Evolutionary conservation across 495 filamentous ascomycete genomes (phyloP).

Genomic region (Penicillium paxilli): DNA sequence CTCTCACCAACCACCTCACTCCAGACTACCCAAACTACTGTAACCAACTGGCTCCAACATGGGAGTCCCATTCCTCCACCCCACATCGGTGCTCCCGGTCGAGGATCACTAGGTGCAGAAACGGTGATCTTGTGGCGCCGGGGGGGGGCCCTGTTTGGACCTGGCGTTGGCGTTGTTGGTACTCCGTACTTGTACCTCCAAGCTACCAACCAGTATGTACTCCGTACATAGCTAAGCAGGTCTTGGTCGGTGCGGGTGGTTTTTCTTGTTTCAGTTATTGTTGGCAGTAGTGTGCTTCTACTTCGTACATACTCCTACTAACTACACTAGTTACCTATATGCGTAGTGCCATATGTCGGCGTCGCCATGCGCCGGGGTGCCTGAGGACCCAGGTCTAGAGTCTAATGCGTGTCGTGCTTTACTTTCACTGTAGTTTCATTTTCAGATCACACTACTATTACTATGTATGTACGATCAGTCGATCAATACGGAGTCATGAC

Average conservation of each 20-base stretch:
- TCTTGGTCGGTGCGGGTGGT: background rate
- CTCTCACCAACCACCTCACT: background rate
- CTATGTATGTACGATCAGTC: background rate
- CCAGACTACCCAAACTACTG: background rate
- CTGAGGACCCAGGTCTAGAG: background rate
- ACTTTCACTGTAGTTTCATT: too few relatives aligned
- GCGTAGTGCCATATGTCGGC: too few relatives aligned
- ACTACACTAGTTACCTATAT: too few relatives aligned
- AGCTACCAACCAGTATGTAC: too few relatives aligned
- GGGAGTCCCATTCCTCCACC: too few relatives aligned
- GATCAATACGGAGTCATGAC: background rate
- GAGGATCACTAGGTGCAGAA: conserved; percentile 15
- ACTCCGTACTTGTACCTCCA: too few relatives aligned
- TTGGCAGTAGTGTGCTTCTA: background rate
- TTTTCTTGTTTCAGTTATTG: background rate
- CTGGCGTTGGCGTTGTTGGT: too few relatives aligned
- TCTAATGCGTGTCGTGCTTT: background rate
- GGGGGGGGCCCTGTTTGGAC: too few relatives aligned
- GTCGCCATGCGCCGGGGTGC: background rate
- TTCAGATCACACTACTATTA: background rate
- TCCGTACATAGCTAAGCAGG: too few relatives aligned
- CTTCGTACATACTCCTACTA: too few relatives aligned
- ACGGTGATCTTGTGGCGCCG: conserved; percentile 13
- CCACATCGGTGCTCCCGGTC: background rate
- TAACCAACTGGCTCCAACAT: background rate